Conservation (phyloP, 768 basidiomycete genomes). For the Phaffia tasmanica region DNA sequence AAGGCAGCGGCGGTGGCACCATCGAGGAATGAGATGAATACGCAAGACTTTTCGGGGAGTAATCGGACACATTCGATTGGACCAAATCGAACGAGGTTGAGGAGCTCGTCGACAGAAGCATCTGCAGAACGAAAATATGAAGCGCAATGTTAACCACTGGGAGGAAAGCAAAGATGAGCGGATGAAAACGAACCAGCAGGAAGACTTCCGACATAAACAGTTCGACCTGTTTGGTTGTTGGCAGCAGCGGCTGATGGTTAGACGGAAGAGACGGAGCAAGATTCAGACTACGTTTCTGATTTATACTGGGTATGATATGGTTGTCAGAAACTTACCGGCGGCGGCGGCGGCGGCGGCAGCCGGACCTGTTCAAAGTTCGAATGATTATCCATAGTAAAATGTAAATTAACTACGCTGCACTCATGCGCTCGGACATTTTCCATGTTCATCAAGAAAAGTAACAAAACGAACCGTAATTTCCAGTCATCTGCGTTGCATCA, state of each 20-base stretch:
- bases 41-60: constrained; percentile 90
- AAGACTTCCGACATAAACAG: constrained; percentile 93
- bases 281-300: background rate
- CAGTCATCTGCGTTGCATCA: constrained; percentile 48
- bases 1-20: constrained; percentile 86
- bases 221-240: constrained; percentile 60
- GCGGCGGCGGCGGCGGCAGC: constrained; percentile 60
- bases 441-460: background rate
- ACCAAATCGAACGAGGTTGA: constrained; percentile 95
- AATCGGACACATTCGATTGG: constrained; percentile 91
- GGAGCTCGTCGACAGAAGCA: constrained; percentile 92
- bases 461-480: constrained; percentile 45
- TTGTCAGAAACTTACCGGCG: constrained; percentile 5
- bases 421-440: background rate
- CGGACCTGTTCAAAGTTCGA: constrained; percentile 32
- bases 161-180: too few species aligned
- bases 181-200: constrained; percentile 46
- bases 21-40: constrained; percentile 96
- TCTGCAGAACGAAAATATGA: constrained; percentile 39
- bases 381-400: background rate
- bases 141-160: background rate
- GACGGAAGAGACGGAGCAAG: background rate
- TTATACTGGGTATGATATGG: background rate
- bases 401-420: background rate
- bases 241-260: constrained; percentile 56